phyloP scores from a whole-genome alignment of 163 green algal species.

The Picocystis sp. region DNA sequence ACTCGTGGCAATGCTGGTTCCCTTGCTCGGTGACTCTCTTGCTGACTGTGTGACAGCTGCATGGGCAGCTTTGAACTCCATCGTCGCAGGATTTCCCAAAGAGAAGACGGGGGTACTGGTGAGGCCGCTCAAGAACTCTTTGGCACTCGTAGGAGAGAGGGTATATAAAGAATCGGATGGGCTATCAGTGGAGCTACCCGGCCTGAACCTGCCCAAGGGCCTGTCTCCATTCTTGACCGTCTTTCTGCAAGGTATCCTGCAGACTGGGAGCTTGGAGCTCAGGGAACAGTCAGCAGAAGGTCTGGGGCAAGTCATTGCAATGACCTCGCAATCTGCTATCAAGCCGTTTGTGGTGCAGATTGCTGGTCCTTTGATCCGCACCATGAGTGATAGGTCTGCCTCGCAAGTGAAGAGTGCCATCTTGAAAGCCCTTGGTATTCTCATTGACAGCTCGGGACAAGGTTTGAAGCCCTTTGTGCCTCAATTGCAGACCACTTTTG shows the following conservation, averaged over 20 bases:
- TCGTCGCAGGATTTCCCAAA: slow-evolving; percentile 61
- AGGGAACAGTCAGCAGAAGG: slow-evolving; percentile 72
- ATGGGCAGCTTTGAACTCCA: slow-evolving; percentile 53
- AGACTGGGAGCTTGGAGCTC: slow-evolving; percentile 23
- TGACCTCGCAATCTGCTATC: slow-evolving; percentile 55
- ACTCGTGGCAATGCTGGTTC: too few relatives aligned
- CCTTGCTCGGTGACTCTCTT: too few relatives aligned
- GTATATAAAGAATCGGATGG: too few relatives aligned
- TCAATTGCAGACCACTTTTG: slow-evolving; percentile 96
- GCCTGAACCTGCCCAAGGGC: slow-evolving; percentile 71
- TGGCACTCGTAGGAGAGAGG: too few relatives aligned
- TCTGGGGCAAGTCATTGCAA: slow-evolving; percentile 67
- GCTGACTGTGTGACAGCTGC: neutral
- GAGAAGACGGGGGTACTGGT: neutral
- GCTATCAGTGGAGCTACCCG: slow-evolving; percentile 28
- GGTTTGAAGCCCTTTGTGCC: slow-evolving; percentile 88
- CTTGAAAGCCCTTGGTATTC: slow-evolving; percentile 59
- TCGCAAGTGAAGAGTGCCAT: slow-evolving; percentile 72
- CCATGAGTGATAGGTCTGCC: slow-evolving; percentile 62
- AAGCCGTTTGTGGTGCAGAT: slow-evolving; percentile 77
- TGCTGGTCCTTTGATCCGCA: slow-evolving; percentile 88
- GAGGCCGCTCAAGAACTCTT: too few relatives aligned
- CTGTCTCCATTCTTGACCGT: slow-evolving; percentile 74
- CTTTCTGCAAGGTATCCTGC: slow-evolving; percentile 74
- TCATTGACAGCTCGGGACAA: slow-evolving; percentile 63